Base-by-base conservation (phyloP, 2,329 filamentous ascomycete species). In the Cryphonectria radicalis region DNA sequence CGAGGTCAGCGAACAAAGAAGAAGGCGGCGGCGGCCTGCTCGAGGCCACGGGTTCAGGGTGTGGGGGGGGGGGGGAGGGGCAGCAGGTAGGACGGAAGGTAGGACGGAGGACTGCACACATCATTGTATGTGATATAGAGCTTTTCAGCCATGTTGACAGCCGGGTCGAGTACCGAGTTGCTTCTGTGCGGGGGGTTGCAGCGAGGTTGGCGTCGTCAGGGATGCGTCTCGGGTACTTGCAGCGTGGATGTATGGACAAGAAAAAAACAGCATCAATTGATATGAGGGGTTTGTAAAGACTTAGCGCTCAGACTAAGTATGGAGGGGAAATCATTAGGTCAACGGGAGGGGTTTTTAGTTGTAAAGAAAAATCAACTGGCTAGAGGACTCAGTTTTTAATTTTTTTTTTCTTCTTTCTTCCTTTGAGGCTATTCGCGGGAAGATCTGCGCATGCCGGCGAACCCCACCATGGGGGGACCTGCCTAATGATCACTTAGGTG, bases 71-170 rank as follows among this genome's bases (percentile, higher is more conserved):
- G 28, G 66, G 28, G 25, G 2, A 25, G 25, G n/a, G n/a, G n/a
- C n/a, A n/a, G n/a, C n/a, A n/a, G n/a, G n/a, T n/a, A n/a, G n/a
- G n/a, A n/a, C n/a, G 57, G 32, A 8, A 25, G 22, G 32, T 42
- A 8, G 32, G 19, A 37, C 43, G 17, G n/a, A 35, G 43, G 59
- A 59, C 43, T 40, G 82, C 89, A 82, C 85, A 95, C 93, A 89
- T 96, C 90, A 82, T 97, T 97, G 84, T 97, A 97, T 77, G 93
- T 96, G 80, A 96, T 90, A 85, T 95, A 97, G 81, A 94, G 82
- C 82, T 97, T 97, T 82, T 95, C 87, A 75, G 92, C 88, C 92
- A 95, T 95, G 73, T 85, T 91, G 83, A 77, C 73, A 74, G 73
- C 50, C 35, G 28, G n/a, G 25, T 63, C 1, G 35, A 4, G 14